Conservation (phyloP, 2,329 filamentous ascomycete species). For the Fusarium sp. region DNA sequence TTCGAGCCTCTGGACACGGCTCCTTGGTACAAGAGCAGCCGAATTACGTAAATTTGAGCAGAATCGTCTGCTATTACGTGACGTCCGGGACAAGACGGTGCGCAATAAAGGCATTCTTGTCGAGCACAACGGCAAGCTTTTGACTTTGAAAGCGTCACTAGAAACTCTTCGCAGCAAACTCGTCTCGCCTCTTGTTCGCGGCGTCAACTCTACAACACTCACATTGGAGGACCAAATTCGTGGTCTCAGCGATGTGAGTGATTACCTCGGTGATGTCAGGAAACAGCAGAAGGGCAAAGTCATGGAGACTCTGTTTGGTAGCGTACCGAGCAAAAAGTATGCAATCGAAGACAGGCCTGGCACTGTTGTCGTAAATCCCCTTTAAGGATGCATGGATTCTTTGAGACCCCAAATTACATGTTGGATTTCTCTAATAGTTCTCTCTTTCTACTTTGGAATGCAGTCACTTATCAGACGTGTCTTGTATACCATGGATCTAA, state of each 20-base stretch:
- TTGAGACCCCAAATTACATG: not conserved
- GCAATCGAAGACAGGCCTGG: constrained; percentile 47
- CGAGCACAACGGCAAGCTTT: constrained; percentile 84
- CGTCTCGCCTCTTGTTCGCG: constrained; percentile 82
- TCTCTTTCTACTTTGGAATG: not conserved
- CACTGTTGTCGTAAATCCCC: constrained; percentile 27
- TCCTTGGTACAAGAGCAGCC: constrained; percentile 79
- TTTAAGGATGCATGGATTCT: constrained; percentile 1
- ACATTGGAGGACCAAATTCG: constrained; percentile 86
- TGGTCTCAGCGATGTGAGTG: constrained; percentile 82
- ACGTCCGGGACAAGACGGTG: constrained; percentile 84
- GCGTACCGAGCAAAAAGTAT: constrained; percentile 45
- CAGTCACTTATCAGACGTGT: not conserved
- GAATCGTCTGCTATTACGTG: constrained; percentile 82
- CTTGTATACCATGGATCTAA: not conserved
- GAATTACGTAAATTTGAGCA: constrained; percentile 91
- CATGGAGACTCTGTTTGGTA: constrained; percentile 81
- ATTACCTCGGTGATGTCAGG: constrained; percentile 78
- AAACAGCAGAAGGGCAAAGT: constrained; percentile 84
- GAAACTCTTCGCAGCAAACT: constrained; percentile 86
- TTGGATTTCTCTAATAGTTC: not conserved
- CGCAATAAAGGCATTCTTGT: constrained; percentile 88
- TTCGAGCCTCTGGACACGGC: constrained; percentile 83
- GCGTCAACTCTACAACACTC: constrained; percentile 73
- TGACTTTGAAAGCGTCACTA: constrained; percentile 85